Evolutionary conservation across 257 asterid species (phyloP), one percentile per base, ranked within the genome.

Genomic region (Solanum appendiculatum): DNA sequence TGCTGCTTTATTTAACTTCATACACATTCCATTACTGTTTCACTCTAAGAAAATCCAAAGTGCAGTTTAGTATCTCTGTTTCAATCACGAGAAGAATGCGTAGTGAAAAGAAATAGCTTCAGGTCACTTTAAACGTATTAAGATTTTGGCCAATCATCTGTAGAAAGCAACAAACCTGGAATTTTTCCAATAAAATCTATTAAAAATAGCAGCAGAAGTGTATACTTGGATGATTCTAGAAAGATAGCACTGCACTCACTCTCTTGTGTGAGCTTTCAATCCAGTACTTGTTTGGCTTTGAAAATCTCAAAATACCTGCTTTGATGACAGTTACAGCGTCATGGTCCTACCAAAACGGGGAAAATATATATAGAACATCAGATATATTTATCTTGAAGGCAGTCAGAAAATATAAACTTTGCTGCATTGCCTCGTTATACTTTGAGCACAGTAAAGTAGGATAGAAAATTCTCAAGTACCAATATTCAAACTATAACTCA

Each of bases 281-380:
- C 99, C 99, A 95, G 82, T 94, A 96, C 88, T 96, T 96, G 89
- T 93, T 93, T 75, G 98, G 99, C 88, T 93, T 94, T 63, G 95
- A 85, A 91, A 93, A 93, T 88, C 95, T 96, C 84, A 96, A 89
- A 72, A 69, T 90, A 88, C 99, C 99, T 16, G 96, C 98, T 91
- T 91, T 94, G 89, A 93, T 87, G n/a, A 89, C 98, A 82, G 96
- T 88, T 87, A 96, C 89, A 78, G 90, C 83, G 87, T 95, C 98
- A 85, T 94, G 93, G 14, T 96, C 98, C 98, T 96, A 91, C 75
- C 36, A 91, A 88, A 39, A 42, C 1, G 12, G 20, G 40, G 2
- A 46, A 77, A 46, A 46, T 18, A 80, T 46, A 29, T 80, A 18
- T 29, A 86, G 39, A 74, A 33, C 13, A 63, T 58, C n/a, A 18